Evolutionary conservation across 306 rosid genomes (phyloP).

Genomic region (Trifolium repens): DNA sequence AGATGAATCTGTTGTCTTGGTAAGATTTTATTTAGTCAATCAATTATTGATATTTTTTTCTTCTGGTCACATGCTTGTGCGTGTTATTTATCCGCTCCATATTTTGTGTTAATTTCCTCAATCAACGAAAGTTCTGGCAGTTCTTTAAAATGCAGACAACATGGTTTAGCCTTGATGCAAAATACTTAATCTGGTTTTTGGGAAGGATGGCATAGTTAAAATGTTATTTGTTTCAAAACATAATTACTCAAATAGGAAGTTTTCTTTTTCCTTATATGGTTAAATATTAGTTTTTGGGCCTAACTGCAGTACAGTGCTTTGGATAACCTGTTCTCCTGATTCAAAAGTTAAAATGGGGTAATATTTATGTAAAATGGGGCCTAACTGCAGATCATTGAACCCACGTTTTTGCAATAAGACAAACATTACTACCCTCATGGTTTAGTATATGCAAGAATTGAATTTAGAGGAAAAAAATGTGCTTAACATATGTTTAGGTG

Average conservation of each 20-base stretch:
- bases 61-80: constrained; percentile 3
- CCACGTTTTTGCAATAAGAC: too few species aligned
- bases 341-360: too few species aligned
- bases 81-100: background rate
- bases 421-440: too few species aligned
- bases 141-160: constrained; percentile 1
- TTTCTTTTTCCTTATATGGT: background rate
- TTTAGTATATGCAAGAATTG: too few species aligned
- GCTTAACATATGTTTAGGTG: too few species aligned
- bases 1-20: constrained; percentile 89
- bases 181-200: background rate
- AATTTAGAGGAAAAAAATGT: too few species aligned
- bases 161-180: background rate
- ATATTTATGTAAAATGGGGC: too few species aligned
- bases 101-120: background rate
- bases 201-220: constrained; percentile 6
- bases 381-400: too few species aligned
- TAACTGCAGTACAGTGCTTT: too few species aligned
- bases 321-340: too few species aligned
- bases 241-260: constrained; percentile 1
- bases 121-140: background rate
- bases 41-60: constrained; percentile 6
- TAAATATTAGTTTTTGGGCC: too few species aligned
- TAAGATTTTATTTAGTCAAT: constrained; percentile 39
- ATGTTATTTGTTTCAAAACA: constrained; percentile 1